Conservation (phyloP, 225 moss, liverwort and hornwort species). For the Rhytidiadelphus loreus region DNA sequence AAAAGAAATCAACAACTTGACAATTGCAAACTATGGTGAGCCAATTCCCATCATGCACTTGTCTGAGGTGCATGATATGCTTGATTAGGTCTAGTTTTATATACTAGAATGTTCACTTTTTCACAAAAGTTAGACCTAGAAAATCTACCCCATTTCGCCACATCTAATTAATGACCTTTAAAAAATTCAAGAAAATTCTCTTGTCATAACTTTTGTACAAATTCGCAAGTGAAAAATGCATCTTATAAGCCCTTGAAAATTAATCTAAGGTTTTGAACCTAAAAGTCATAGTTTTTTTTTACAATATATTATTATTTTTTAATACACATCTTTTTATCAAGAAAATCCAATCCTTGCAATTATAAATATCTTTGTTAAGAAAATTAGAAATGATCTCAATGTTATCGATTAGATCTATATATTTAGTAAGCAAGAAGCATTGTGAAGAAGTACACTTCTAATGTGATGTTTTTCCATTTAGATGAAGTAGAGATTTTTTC, state of each 20-base stretch:
- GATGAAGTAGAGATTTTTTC: not conserved
- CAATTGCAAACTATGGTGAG: not conserved
- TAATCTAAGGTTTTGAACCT: not conserved
- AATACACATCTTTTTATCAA: not conserved
- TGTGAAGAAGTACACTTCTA: not conserved
- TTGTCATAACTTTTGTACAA: not conserved
- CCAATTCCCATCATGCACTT: not conserved
- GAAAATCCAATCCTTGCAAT: not conserved
- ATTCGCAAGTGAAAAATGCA: not conserved
- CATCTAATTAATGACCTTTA: not conserved
- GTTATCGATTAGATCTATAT: not conserved
- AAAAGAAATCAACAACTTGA: not conserved
- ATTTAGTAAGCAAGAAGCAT: not conserved
- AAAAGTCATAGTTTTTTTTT: not conserved
- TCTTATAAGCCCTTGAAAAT: not conserved
- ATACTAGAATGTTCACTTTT: not conserved
- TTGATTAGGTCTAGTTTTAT: not conserved
- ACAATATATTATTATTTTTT: too few species aligned
- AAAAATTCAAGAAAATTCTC: not conserved
- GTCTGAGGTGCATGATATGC: accelerated
- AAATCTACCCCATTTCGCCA: not conserved
- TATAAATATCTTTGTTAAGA: not conserved
- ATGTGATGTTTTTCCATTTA: not conserved
- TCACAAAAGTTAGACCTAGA: accelerated
- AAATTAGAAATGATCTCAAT: not conserved